phyloP scores from a whole-genome alignment of 768 basidiomycete genomes.

The Tulasnella sp. region DNA sequence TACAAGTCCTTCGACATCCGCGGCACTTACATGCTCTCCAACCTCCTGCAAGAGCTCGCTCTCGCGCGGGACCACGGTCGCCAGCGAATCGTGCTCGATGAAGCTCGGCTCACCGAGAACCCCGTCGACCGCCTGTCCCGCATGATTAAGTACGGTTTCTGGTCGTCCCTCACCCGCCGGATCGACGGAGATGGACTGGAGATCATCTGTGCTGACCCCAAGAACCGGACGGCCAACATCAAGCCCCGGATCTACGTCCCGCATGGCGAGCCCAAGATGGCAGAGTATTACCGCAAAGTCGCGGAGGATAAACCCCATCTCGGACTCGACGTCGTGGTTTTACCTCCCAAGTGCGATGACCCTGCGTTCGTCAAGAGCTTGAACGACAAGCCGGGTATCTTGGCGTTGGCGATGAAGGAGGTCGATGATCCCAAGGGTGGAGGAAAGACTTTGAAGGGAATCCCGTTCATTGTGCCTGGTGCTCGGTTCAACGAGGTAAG shows the following conservation, averaged over 20 bases:
- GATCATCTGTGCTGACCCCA: conserved; percentile 95
- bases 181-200: conserved; percentile 97
- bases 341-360: conserved; percentile 80
- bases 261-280: conserved; percentile 85
- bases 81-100: conserved; percentile 96
- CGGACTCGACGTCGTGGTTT: conserved; percentile 82
- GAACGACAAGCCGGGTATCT: conserved; percentile 86
- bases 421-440: conserved; percentile 59
- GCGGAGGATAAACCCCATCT: conserved; percentile 87
- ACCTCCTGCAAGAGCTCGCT: conserved; percentile 96
- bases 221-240: conserved; percentile 84
- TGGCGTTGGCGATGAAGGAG: conserved; percentile 93
- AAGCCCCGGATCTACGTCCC: conserved; percentile 94
- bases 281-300: conserved; percentile 87
- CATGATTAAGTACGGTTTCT: conserved; percentile 97
- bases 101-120: conserved; percentile 94
- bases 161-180: conserved; percentile 91
- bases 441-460: conserved; percentile 74
- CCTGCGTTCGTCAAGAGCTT: conserved; percentile 81
- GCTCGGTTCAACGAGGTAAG: conserved; percentile 86
- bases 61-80: conserved; percentile 90
- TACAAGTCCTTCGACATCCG: conserved; percentile 97
- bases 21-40: conserved; percentile 99
- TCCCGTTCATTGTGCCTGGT: conserved; percentile 96
- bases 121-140: conserved; percentile 92